phyloP scores from a whole-genome alignment of 371 early-diverging fungal species.

The Mortierella sp. region DNA sequence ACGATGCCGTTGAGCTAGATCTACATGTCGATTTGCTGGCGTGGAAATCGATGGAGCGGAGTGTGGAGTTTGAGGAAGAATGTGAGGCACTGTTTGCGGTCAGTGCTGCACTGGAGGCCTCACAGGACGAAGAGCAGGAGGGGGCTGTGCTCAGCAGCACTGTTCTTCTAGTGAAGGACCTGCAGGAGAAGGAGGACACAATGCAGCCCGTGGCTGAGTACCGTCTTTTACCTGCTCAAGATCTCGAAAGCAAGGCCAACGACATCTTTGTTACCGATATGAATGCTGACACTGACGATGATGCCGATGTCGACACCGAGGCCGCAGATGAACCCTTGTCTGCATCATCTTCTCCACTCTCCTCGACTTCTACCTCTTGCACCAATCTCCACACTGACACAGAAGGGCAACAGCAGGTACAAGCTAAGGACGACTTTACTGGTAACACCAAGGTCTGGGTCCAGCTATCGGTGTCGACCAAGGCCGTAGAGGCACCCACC shows the following conservation, averaged over 20 bases:
- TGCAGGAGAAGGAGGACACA: background rate
- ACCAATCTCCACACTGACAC: background rate
- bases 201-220: background rate
- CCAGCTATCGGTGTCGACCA: background rate
- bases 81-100: background rate
- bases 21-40: background rate
- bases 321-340: background rate
- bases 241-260: background rate
- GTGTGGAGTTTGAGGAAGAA: background rate
- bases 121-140: background rate
- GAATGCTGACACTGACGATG: background rate
- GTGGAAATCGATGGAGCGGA: background rate
- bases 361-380: background rate
- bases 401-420: background rate
- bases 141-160: slow-evolving; percentile 7
- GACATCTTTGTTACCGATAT: background rate
- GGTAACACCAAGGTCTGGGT: background rate
- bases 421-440: background rate
- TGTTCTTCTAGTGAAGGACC: background rate
- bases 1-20: background rate
- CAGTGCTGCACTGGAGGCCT: background rate
- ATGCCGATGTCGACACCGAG: background rate
- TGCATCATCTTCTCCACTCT: background rate
- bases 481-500: background rate
- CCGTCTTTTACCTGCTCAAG: background rate